Conservation (phyloP, 2,329 filamentous ascomycete genomes). For the Furcasterigmium furcatum region DNA sequence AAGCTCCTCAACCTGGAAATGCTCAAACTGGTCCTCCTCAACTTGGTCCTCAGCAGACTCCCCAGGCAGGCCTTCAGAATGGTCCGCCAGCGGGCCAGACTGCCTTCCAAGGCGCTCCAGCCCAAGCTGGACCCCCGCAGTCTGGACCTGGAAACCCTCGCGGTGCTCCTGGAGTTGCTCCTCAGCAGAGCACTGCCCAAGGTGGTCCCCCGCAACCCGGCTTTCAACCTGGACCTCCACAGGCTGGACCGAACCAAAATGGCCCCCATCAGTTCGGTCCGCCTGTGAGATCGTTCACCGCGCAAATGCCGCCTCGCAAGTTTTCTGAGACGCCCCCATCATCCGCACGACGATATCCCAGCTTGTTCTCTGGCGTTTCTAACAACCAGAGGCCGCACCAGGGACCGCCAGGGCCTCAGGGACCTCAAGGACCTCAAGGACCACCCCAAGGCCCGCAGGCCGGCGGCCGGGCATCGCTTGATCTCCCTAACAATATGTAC, state of each 20-base stretch:
- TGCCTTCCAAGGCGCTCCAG: no score
- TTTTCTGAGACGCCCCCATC: slow-evolving; percentile 43
- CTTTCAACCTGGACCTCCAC: no score
- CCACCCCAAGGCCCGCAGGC: slow-evolving; percentile 10
- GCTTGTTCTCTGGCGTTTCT: slow-evolving; percentile 32
- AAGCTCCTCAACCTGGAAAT: not conserved
- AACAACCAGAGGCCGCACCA: slow-evolving; percentile 10
- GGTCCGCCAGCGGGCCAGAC: no score
- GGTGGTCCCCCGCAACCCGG: no score
- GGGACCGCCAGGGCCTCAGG: slow-evolving; percentile 9
- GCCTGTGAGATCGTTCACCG: no score
- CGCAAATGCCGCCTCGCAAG: slow-evolving; percentile 16
- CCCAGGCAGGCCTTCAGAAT: no score
- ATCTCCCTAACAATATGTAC: slow-evolving; percentile 11
- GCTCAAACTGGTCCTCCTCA: not conserved
- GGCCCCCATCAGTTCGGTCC: slow-evolving; percentile 1
- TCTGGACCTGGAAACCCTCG: no score
- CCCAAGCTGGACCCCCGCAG: no score
- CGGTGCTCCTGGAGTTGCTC: no score
- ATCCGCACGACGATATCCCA: slow-evolving; percentile 46
- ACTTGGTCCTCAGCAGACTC: not conserved
- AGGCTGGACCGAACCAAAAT: not conserved
- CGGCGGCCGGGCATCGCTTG: slow-evolving; percentile 12
- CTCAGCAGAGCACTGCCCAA: no score
- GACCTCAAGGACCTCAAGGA: slow-evolving; percentile 3